phyloP scores from a whole-genome alignment of 1,284 basidiomycete species.

The Coniferiporia sulphurascens region DNA sequence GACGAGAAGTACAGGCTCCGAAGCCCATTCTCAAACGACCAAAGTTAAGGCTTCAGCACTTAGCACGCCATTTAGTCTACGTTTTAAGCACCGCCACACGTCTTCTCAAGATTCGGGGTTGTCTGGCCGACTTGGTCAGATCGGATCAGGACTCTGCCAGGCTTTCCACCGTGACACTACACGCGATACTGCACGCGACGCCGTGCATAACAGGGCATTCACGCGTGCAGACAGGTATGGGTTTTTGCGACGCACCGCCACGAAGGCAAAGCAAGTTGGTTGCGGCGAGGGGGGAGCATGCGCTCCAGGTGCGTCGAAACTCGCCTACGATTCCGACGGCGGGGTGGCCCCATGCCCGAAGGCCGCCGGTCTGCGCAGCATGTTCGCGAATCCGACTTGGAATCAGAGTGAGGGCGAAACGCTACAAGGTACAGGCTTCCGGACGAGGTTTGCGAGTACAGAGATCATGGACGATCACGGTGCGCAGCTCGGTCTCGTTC shows the following conservation, averaged over 20 bases:
- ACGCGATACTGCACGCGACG: neutral
- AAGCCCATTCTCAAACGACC: neutral
- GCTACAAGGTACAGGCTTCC: neutral
- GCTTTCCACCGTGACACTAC: constrained; percentile 1
- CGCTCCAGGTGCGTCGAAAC: neutral
- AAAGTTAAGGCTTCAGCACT: neutral
- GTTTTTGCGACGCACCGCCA: constrained; percentile 11
- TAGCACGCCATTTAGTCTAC: neutral
- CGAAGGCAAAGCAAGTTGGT: neutral
- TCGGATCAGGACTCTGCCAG: constrained; percentile 1
- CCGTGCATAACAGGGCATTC: neutral
- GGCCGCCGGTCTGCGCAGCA: constrained; percentile 4
- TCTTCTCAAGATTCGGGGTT: constrained; percentile 1
- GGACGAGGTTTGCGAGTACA: neutral
- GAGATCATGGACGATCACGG: neutral
- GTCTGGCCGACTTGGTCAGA: neutral
- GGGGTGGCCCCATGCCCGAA: neutral
- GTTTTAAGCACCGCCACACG: constrained; percentile 1
- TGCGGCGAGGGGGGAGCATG: neutral
- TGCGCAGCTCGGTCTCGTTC: neutral
- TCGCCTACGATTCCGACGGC: neutral
- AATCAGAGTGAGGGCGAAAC: constrained; percentile 2
- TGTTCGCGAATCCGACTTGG: constrained; percentile 14
- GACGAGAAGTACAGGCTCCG: neutral
- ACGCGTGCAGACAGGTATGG: constrained; percentile 8